Percentiles rank a stretch among this genome's conserved stretches.
Evolutionary conservation across 192 early-diverging fungal genomes (phyloP).

Genomic region (Lobosporangium transversale): DNA sequence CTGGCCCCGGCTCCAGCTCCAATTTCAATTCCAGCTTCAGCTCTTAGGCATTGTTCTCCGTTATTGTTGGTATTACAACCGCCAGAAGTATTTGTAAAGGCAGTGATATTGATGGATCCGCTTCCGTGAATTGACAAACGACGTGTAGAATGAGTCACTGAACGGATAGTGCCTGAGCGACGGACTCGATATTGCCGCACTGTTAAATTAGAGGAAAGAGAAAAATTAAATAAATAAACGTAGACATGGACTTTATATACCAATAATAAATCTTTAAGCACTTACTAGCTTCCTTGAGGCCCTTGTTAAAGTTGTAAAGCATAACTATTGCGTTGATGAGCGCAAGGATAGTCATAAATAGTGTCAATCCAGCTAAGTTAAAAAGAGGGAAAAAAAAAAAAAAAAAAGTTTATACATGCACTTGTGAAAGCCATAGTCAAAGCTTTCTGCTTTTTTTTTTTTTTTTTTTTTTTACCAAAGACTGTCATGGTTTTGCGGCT

Average conservation of each 20-base stretch:
- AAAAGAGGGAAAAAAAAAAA: background rate
- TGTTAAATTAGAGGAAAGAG: too few species aligned
- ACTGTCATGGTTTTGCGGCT: slow-evolving; percentile 50
- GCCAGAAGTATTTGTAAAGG: too few species aligned
- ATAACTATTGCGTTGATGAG: slow-evolving; percentile 37
- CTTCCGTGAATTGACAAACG: slow-evolving; percentile 1
- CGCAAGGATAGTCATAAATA: slow-evolving; percentile 34
- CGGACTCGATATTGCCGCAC: slow-evolving; percentile 37
- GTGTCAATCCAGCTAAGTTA: slow-evolving; percentile 24
- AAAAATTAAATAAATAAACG: background rate
- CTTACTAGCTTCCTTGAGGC: slow-evolving; percentile 52
- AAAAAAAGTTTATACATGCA: background rate
- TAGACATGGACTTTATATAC: background rate
- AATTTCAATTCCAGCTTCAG: too few species aligned
- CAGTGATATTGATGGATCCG: too few species aligned
- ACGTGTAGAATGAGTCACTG: slow-evolving; percentile 11
- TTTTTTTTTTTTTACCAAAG: slow-evolving; percentile 28
- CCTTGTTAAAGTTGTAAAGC: slow-evolving; percentile 46
- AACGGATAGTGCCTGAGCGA: slow-evolving; percentile 29
- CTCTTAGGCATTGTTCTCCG: background rate
- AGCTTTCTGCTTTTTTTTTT: background rate
- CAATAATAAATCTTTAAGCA: background rate
- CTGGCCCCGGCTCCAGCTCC: too few species aligned
- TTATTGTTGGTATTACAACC: background rate
- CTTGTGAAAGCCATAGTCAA: background rate